Percentiles rank a stretch among this genome's conserved stretches.
Evolutionary conservation across 208 protist species (phyloP).

Genomic region (Leishmania amazonensis): DNA sequence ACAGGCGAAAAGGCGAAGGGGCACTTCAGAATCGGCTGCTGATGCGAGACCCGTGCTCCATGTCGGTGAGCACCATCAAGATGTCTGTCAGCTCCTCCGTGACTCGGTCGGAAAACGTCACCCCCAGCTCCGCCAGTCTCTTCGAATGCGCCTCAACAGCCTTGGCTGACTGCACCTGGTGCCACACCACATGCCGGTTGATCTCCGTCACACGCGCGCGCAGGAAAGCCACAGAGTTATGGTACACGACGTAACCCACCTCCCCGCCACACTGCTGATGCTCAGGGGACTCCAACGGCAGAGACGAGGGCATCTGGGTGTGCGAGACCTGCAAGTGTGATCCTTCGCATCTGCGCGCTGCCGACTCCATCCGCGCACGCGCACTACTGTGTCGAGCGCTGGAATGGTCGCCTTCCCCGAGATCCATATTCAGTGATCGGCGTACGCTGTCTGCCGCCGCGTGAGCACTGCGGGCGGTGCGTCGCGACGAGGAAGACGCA

Average conservation of each 20-base stretch:
- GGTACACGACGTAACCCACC: constrained; percentile 30
- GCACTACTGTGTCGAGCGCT: not conserved
- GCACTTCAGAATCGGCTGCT: not conserved
- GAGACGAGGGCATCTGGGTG: constrained; percentile 22
- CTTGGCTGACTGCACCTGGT: constrained; percentile 44
- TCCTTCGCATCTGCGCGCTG: not conserved
- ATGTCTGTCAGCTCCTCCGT: constrained; percentile 61
- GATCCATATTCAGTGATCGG: not conserved
- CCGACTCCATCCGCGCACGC: not conserved
- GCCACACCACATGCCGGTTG: constrained; percentile 52
- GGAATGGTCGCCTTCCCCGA: not conserved
- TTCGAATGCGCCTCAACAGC: constrained; percentile 31
- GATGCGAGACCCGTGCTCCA: constrained; percentile 33
- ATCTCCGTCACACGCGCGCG: constrained; percentile 42
- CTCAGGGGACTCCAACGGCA: not conserved
- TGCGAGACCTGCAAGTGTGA: constrained; percentile 11
- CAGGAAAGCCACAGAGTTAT: constrained; percentile 29
- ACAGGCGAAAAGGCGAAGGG: not conserved
- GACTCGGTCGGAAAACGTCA: constrained; percentile 37
- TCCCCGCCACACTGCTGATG: not conserved
- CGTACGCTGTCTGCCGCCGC: not conserved
- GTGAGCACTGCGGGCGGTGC: not conserved
- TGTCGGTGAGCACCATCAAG: constrained; percentile 48
- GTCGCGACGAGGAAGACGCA: not conserved
- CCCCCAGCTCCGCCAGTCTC: constrained; percentile 42